These are phyloP conservation scores for Thermothielavioides terrestris DNA, from an alignment of 495 filamentous ascomycete genomes.

Conservation along the genomic window DNA sequence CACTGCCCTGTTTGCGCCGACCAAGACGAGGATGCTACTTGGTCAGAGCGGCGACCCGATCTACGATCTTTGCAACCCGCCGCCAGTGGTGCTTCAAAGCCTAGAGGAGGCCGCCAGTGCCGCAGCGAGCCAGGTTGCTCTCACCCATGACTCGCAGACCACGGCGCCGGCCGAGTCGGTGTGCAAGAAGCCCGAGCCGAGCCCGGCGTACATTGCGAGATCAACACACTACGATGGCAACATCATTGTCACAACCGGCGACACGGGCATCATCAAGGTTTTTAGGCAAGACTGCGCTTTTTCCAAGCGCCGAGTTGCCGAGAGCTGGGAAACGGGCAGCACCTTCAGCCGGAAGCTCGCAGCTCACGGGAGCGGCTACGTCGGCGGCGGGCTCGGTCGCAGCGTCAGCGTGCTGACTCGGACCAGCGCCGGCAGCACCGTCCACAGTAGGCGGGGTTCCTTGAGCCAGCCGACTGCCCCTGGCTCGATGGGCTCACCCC, in stretches of 20 bases:
- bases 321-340: constrained; percentile 62
- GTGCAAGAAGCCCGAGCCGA: constrained; percentile 40
- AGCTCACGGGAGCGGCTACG: constrained; percentile 29
- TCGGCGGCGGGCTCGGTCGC: constrained; percentile 47
- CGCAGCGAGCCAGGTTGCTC: constrained; percentile 21
- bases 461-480: constrained; percentile 24
- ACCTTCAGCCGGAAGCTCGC: constrained; percentile 67
- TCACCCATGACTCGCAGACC: constrained; percentile 25
- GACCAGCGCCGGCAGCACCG: constrained; percentile 43
- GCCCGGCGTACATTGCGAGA: constrained; percentile 59
- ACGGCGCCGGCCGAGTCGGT: constrained; percentile 12
- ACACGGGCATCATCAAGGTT: constrained; percentile 79
- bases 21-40: constrained; percentile 65
- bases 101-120: constrained; percentile 50
- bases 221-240: constrained; percentile 73
- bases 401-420: constrained; percentile 52
- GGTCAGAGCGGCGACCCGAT: constrained; percentile 80
- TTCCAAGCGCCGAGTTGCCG: constrained; percentile 46
- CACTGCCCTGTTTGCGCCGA: constrained; percentile 74
- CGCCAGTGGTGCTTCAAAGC: constrained; percentile 74
- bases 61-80: constrained; percentile 94
- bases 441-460: constrained; percentile 48
- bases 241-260: constrained; percentile 88
- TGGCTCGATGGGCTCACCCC: constrained; percentile 23
- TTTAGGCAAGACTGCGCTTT: constrained; percentile 89